Base-by-base conservation (phyloP, 495 filamentous ascomycete genomes). In the Penicillium robsamsonii region DNA sequence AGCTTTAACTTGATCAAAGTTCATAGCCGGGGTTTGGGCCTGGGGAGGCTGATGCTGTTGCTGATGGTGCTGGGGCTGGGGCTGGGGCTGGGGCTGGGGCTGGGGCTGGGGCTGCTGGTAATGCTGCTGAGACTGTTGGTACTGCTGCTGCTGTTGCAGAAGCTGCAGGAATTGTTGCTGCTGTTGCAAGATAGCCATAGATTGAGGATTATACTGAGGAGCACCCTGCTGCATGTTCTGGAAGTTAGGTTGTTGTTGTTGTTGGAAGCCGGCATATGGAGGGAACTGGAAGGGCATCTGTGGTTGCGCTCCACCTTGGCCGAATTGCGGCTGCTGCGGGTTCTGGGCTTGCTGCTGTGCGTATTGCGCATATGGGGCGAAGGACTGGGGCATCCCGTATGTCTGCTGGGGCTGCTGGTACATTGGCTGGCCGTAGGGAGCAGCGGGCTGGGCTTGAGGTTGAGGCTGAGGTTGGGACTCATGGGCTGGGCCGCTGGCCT, bases 191-290 rank as follows among this genome's bases (percentile, higher is more conserved):
- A 69, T 67, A 57, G 74, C 75, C 57, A 89, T 77, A 71, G 90
- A 86, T 1, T 82, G 76, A 6, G 87, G 87, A 51, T 87, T 89
- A 58, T 90, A 78, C 50, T 85, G 84, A 2, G 37, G n/a, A 12
- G 81, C 76, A 31, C 81, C 84, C n/a, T 72, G 63, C 1, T 76
- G 73, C 7, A 71, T 53, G 29, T 68, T 55, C 38, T 68, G 71
- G 57, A 76, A 76, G 10, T 67, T 63, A 50, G 62, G 64, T 18
- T 62, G 63, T 22, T 20, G 46, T 27, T 27, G 24, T n/a, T 61
- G 75, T 20, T 73, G 70, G 51, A 70, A 71, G 42, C 64, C 59
- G 30, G 35, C 15, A 17, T 38, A 38, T 69, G 72, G 61, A 69
- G 73, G 17, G 50, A 77, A 69, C 43, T 73, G 74, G 65, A 75